Base-by-base conservation (phyloP, 2,329 filamentous ascomycete genomes). In the Colletotrichum ledebouriae region DNA sequence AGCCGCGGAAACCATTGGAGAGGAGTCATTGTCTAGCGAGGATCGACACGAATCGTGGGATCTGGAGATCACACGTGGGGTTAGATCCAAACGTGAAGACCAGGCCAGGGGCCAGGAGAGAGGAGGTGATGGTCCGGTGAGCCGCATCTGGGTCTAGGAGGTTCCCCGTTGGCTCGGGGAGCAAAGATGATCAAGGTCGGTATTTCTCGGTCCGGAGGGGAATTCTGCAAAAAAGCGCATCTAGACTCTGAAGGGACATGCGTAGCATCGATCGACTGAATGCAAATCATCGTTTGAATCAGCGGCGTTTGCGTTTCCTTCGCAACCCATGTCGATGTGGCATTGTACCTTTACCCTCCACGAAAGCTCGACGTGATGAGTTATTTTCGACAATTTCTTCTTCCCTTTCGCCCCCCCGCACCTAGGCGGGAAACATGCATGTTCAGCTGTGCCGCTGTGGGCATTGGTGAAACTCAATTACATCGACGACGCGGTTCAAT, bases 1-100 rank as follows among this genome's bases (percentile, higher is more conserved):
- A 39, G 29, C 7, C 11, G 33, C 53, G 17, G 17, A 12, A 47
- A n/a, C 25, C 33, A 44, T 34, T 11, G 17, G 33, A 25, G 33
- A 11, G 34, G 41, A 59, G 25, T 3, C 33, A 46, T 46, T 33
- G 25, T 25, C 22, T 64, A 41, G 56, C n/a, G 12, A 6, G 41
- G 65, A 66, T 69, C 55, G 66, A 60, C 62, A 33, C 61, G 49
- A 69, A 65, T 69, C 49, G 62, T 46, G 42, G 47, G 56, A 69
- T 66, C 61, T 56, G 20, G 29, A 60, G 39, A 59, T 46, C 33
- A n/a, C 62, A 69, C 66, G 66, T 66, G 66, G 66, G 61, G 55
- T 37, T 55, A 12, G 50, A 41, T 52, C 46, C n/a, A 60, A 9
- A 9, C 17, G 41, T 37, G 34, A 46, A 42, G 39, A 2, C 39